Conservation (phyloP, 169 alveolate genomes). For the Toxoplasma gondii region DNA sequence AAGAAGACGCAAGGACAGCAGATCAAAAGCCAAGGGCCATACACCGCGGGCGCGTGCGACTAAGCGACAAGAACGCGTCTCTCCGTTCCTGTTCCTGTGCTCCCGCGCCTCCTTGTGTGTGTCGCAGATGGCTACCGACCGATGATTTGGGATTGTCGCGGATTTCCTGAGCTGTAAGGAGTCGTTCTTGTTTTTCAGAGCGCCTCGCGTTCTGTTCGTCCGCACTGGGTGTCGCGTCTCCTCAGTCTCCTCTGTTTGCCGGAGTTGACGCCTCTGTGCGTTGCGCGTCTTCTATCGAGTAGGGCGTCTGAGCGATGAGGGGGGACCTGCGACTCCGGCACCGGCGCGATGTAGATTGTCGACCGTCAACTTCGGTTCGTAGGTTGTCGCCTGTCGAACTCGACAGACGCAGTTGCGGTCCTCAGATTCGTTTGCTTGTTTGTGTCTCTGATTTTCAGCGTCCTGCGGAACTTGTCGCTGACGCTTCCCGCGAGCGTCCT, state of each 20-base stretch:
- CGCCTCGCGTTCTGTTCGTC: neutral
- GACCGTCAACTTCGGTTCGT: no score
- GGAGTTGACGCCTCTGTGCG: no score
- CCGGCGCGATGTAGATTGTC: no score
- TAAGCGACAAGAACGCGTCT: no score
- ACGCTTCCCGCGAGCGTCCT: conserved; percentile 37
- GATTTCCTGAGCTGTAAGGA: conserved; percentile 44
- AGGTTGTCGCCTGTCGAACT: no score
- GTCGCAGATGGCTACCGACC: conserved; percentile 41
- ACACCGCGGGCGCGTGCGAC: no score
- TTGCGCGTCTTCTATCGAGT: no score
- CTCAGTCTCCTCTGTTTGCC: neutral
- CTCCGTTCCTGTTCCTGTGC: neutral
- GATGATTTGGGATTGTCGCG: conserved; percentile 32
- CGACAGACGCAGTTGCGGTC: no score
- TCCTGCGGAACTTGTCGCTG: conserved; percentile 14
- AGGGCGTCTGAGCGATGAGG: no score
- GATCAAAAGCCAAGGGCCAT: neutral
- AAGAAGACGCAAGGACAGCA: neutral
- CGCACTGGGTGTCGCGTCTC: neutral
- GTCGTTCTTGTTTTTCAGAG: neutral
- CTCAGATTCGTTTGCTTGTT: neutral
- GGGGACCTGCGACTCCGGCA: no score
- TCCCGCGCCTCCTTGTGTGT: neutral
- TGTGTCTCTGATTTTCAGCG: neutral